Percentiles rank a stretch among this genome's conserved stretches.
Conservation (phyloP, 1,139 yeast species). For the Kodamaea ohmeri region DNA sequence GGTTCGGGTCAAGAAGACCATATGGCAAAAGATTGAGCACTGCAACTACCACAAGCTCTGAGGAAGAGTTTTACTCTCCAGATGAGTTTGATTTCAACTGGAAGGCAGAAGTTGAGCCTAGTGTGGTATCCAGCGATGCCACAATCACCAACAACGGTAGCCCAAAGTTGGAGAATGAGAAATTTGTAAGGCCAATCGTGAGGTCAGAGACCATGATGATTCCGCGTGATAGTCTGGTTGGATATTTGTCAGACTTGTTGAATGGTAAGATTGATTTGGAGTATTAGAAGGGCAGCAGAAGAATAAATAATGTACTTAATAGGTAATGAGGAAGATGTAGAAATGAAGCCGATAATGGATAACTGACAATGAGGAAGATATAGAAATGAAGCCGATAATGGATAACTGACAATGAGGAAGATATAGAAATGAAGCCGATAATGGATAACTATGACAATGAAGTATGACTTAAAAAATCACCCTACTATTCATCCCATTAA, state of each 20-base stretch:
- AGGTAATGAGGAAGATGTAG: too few species aligned
- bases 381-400: too few species aligned
- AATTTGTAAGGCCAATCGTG: background rate
- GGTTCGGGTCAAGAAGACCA: too few species aligned
- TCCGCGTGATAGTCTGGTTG: conserved; percentile 29
- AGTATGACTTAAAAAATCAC: too few species aligned
- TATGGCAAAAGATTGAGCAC: too few species aligned
- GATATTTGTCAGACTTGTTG: conserved; percentile 34
- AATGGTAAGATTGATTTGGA: conserved; percentile 24
- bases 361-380: too few species aligned
- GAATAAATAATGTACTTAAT: background rate
- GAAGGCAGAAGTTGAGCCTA: conserved; percentile 2
- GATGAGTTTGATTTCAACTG: conserved; percentile 23
- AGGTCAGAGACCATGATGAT: conserved; percentile 7
- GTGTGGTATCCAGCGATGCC: conserved; percentile 33
- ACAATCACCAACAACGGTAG: conserved; percentile 28
- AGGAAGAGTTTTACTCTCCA: conserved; percentile 35
- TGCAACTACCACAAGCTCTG: conserved; percentile 22
- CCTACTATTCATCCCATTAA: too few species aligned
- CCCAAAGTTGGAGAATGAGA: background rate
- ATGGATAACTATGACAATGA: too few species aligned
- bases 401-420: too few species aligned
- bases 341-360: too few species aligned
- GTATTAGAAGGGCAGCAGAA: background rate
- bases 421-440: too few species aligned